Base-by-base conservation (phyloP, 495 filamentous ascomycete species). In the Apodospora peruviana region DNA sequence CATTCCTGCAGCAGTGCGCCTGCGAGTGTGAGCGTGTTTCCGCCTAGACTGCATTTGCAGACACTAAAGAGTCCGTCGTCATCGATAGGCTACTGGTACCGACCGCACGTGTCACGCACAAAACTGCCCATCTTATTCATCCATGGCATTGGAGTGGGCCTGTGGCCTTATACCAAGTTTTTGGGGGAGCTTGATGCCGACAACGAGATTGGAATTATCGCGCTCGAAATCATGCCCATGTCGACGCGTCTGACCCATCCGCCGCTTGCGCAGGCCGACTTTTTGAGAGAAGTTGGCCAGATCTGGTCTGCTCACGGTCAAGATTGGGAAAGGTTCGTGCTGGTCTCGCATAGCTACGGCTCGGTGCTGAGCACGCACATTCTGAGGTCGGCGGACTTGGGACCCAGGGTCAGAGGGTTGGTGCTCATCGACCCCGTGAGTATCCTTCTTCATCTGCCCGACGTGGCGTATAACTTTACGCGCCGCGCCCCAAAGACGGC, bases 381-480 rank as follows among this genome's bases (percentile, higher is more conserved):
- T n/a, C 60, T 86, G 9, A 71, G 75, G 21, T 68, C 66, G 5
- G 59, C 62, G 1, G 47, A 40, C 7, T 55, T 79, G 7, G 63
- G 64, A 21, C 45, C 55, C 9, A 65, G 69, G 10, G 73, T 84
- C 17, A 62, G 65, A 5, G 66, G 75, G 2, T 47, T 77, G 2
- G 55, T 86, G 5, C 65, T 86, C 18, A 71, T 86, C 23, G 83
- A 87, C 58, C 83, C 83, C 1, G 80, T 87, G n/a, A 75, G 73
- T 4, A 71, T 87, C 23, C 53, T 85, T 18, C 67, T 87, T 25
- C 83, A 87, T 59, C 63, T 83, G 10, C 83, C 83, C 20, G 74
- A 84, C 50, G 80, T 87, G 35, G 81, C 82, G n/a, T 86, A 81
- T 70, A 87, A 87, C 56, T 86, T 87, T 56, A 83, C 77, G 11